Evolutionary conservation across 2,329 filamentous ascomycete genomes (phyloP), one percentile per base, ranked within the genome.

Genomic region (Madurella mycetomatis): DNA sequence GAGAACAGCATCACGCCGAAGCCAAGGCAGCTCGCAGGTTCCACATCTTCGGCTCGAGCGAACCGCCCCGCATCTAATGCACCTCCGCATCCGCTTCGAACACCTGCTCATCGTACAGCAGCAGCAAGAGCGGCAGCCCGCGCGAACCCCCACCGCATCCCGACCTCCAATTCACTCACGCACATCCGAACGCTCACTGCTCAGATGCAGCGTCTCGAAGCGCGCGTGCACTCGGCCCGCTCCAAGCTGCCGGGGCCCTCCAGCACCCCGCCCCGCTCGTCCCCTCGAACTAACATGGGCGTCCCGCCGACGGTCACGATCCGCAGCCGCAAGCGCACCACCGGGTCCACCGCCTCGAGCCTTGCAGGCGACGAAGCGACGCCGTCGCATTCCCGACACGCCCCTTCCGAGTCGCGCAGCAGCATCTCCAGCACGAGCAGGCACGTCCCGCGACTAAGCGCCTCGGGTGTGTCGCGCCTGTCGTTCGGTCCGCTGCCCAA

Each of bases 141-240:
- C 58, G 75, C 73, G 59, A 66, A 73, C 18, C 73, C 75, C 16
- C 72, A 80, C 63, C 77, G 74, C 57, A 62, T 83, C 40, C 79
- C 82, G 25, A 75, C 77, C 50, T 85, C 78, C 58, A 83, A 76
- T 59, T 97, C 94, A 1, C 82, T 99, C 47, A 88, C 88, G 61
- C 94, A 99, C 69, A 95, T 99, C 66, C 90, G 92, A 60, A 88
- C 87, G 31, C 84, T 99, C 60, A 96, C 95, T 55, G 92, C 90
- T 30, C 94, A 97, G 73, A 96, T 97, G 91, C 90, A 96, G 72
- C 89, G 90, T 62, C 85, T 99, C 57, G 94, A 97, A 70, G 90
- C 94, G 59, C 84, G 94, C 43, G 92, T 99, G 9, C 91, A 97
- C 57, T 90, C 87, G 19, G 94, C 87, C 16, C 85, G 91, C 62